phyloP scores from a whole-genome alignment of 148 eudicot species.

The Heliamphora exappendiculata region DNA sequence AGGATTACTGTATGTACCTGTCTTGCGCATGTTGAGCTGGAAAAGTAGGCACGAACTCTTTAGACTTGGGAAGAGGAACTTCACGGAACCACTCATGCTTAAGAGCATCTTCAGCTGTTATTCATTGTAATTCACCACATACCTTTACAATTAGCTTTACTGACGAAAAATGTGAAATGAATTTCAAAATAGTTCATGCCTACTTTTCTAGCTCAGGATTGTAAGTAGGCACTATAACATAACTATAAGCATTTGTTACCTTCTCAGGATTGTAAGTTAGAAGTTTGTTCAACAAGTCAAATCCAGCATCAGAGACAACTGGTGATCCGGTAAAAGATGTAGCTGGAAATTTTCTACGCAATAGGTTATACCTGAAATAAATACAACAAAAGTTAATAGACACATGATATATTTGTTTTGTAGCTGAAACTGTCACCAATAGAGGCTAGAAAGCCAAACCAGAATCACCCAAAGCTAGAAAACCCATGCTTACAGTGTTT shows the following conservation, averaged over 20 bases:
- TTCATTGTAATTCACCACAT: constrained; percentile 46
- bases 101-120: constrained; percentile 83
- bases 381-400: constrained; percentile 41
- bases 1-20: constrained; percentile 47
- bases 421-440: constrained; percentile 48
- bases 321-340: constrained; percentile 97
- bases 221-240: too few relatives aligned
- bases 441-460: constrained; percentile 89
- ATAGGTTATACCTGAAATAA: constrained; percentile 79
- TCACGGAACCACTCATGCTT: constrained; percentile 94
- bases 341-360: constrained; percentile 88
- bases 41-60: constrained; percentile 98
- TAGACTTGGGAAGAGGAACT: constrained; percentile 95
- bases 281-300: constrained; percentile 83
- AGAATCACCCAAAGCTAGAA: constrained; percentile 96
- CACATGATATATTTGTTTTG: constrained; percentile 17
- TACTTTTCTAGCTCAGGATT: too few relatives aligned
- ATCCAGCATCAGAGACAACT: constrained; percentile 91
- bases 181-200: too few relatives aligned
- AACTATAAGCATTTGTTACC: constrained; percentile 51
- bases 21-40: constrained; percentile 98
- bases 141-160: constrained; percentile 8
- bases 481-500: too few relatives aligned
- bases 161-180: not conserved
- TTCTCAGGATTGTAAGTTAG: constrained; percentile 86